Base-by-base conservation (phyloP, 1,284 basidiomycete genomes). In the Tylopilus microsporus region DNA sequence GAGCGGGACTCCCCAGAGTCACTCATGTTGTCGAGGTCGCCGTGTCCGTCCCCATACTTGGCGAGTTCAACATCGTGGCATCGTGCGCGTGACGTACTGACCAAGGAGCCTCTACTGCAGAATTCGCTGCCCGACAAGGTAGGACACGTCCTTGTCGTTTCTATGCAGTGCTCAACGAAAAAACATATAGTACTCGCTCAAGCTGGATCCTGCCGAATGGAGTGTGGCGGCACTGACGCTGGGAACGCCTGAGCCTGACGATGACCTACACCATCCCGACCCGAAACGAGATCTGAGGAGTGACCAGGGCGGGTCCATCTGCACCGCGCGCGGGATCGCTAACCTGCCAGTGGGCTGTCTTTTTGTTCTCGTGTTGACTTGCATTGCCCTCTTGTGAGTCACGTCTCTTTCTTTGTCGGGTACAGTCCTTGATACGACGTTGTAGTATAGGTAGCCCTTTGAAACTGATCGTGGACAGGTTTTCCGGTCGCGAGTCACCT, bases 321-420 rank as follows among this genome's bases (percentile, higher is more conserved):
- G 66, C 37, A 74, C 75, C 49, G 11, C 66, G 2, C 74, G 80
- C 48, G 79, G 80, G 2, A 39, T 79, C 15, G 68, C 65, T 57
- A 82, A 81, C 58, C 66, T 25, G 25, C 25, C 25, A 25, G 25
- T 81, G 4, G 80, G 80, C 1, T 80, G 78, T 65, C 68, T 82
- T 7, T 60, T 75, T 36, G 13, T 81, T 46, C 70, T 80, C 11
- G 65, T 64, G 4, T 49, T 68, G 1, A 63, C 65, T n/a, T 65
- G 77, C 34, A 62, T 80, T 37, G 52, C 57, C n/a, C 64, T 74
- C 53, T 75, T 75, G 71, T 72, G 52, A 66, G 71, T 73, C 25
- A n/a, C 19, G 7, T 45, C 30, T n/a, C 19, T 7, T 19, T 15
- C n/a, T 36, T 53, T 50, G 9, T 53, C 30, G 39, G 15, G 3